Evolutionary conservation across 2,329 filamentous ascomycete species (phyloP).

Genomic region (Alternaria incomplexa): DNA sequence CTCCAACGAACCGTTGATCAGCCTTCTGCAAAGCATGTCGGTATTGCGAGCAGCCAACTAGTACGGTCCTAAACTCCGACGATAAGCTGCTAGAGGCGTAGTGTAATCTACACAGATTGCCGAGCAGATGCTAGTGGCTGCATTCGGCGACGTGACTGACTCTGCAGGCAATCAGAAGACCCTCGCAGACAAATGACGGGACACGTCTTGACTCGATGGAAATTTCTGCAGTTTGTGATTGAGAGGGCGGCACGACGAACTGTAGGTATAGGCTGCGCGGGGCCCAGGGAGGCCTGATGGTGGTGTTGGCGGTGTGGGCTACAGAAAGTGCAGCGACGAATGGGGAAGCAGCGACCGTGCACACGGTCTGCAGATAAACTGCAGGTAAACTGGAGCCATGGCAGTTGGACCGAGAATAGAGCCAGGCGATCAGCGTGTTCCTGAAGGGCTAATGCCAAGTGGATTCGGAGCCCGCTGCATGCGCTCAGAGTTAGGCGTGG

Average conservation of each 20-base stretch:
- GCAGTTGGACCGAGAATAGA: constrained; percentile 10
- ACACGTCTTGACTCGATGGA: constrained; percentile 7
- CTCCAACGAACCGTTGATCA: neutral
- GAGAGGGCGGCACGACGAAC: constrained; percentile 1
- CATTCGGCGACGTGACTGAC: constrained; percentile 7
- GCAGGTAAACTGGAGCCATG: neutral
- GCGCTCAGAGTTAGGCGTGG: neutral
- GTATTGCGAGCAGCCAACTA: constrained; percentile 8
- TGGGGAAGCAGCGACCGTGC: neutral
- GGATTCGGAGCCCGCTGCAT: neutral
- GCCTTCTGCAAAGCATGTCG: neutral
- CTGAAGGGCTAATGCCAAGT: constrained; percentile 2
- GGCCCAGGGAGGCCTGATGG: neutral
- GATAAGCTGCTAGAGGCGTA: constrained; percentile 1
- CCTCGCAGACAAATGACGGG: neutral
- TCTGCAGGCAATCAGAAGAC: neutral
- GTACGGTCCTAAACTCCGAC: constrained; percentile 22
- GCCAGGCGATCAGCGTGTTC: constrained; percentile 8
- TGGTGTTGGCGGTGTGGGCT: constrained; percentile 11
- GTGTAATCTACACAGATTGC: constrained; percentile 24
- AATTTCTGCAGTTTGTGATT: constrained; percentile 6
- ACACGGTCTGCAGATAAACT: neutral
- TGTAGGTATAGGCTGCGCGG: neutral
- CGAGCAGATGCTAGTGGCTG: constrained; percentile 11
- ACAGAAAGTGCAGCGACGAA: constrained; percentile 1